phyloP scores from a whole-genome alignment of 2,329 filamentous ascomycete genomes.

The Aspergillus hortae region DNA sequence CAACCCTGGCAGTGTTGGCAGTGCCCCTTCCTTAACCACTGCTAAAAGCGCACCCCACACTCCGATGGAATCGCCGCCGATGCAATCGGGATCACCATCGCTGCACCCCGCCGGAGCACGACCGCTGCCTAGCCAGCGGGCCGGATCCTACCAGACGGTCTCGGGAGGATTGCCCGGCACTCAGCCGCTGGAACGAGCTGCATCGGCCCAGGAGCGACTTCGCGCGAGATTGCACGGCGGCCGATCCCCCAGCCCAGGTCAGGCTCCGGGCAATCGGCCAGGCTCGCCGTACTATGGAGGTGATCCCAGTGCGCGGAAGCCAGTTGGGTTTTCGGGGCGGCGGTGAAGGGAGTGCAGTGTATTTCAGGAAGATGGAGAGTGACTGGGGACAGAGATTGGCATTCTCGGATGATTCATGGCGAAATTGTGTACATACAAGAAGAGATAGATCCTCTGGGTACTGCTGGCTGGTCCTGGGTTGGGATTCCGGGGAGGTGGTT shows the following conservation, averaged over 20 bases:
- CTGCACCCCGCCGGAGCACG: constrained; percentile 41
- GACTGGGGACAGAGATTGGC: not conserved
- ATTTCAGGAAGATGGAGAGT: not conserved
- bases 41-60: constrained; percentile 22
- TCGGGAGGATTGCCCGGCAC: constrained; percentile 26
- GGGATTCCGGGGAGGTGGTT: no score
- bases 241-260: constrained; percentile 31
- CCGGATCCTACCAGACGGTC: constrained; percentile 68
- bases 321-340: constrained; percentile 22
- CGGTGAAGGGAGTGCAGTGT: not conserved
- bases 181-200: constrained; percentile 22
- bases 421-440: not conserved
- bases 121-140: constrained; percentile 68
- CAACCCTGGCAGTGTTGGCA: constrained; percentile 17
- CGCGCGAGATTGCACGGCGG: constrained; percentile 73
- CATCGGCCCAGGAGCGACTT: constrained; percentile 71
- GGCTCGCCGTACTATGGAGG: constrained; percentile 15
- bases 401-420: not conserved
- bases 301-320: constrained; percentile 32
- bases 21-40: constrained; percentile 18
- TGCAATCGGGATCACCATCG: constrained; percentile 23
- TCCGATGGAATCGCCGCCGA: constrained; percentile 19
- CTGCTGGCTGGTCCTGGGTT: constrained; percentile 11
- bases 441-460: constrained; percentile 1
- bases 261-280: constrained; percentile 13